Evolutionary conservation across 441 rosid species (phyloP).

Genomic region (Pelargonium fulgidum): DNA sequence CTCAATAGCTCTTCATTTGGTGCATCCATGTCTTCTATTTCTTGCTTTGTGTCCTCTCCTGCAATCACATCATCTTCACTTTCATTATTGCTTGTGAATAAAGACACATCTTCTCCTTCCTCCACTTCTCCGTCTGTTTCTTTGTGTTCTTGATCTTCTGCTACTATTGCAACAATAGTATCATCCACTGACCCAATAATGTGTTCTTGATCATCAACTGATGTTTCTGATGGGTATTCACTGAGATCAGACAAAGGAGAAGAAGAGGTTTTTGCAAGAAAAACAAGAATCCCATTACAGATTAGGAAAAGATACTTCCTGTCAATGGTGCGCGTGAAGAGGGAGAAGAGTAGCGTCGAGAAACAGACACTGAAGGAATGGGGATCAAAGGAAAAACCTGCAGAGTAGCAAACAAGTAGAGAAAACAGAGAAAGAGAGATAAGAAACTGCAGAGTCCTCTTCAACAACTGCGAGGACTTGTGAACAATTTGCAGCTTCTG

Average conservation of each 20-base stretch:
- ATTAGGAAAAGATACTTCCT: slow-evolving; percentile 49
- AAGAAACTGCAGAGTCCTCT: slow-evolving; percentile 24
- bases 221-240: slow-evolving; percentile 4
- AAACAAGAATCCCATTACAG: slow-evolving; percentile 49
- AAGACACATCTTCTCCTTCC: neutral
- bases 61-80: slow-evolving; percentile 12
- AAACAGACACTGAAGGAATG: slow-evolving; percentile 27
- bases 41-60: neutral
- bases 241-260: slow-evolving; percentile 1
- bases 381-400: slow-evolving; percentile 25
- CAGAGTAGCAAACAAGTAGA: slow-evolving; percentile 30
- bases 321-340: slow-evolving; percentile 32
- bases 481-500: slow-evolving; percentile 8
- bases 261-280: slow-evolving; percentile 30
- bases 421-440: slow-evolving; percentile 28
- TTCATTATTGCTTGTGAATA: slow-evolving; percentile 6
- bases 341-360: slow-evolving; percentile 33
- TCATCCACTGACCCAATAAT: neutral
- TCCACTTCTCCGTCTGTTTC: slow-evolving; percentile 1
- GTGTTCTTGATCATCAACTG: slow-evolving; percentile 5
- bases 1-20: slow-evolving; percentile 24
- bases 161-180: slow-evolving; percentile 1
- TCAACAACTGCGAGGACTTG: slow-evolving; percentile 17
- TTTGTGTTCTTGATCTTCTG: slow-evolving; percentile 14
- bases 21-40: slow-evolving; percentile 11